A percentile compares a stretch with the other conserved stretches of the same genome.
Evolutionary conservation across 257 asterid species (phyloP).

Genomic region (Nicotiana knightiana): DNA sequence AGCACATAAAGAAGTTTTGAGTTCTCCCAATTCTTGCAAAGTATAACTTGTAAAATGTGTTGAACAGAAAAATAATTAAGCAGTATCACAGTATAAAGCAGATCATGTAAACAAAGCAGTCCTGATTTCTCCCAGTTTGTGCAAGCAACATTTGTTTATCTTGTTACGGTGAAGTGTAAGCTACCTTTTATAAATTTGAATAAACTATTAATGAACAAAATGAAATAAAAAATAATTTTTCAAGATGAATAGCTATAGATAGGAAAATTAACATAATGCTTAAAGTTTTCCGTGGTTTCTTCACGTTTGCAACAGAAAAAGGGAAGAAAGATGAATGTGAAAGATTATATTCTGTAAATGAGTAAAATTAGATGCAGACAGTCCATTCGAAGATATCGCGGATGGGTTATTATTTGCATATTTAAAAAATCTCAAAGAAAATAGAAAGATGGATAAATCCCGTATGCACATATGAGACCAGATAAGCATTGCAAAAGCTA

Average conservation of each 20-base stretch:
- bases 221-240: not conserved
- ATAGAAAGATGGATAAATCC: conserved; percentile 12
- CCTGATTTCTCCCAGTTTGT: not conserved
- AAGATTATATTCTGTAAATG: not conserved
- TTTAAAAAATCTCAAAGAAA: not conserved
- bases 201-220: not conserved
- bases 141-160: not conserved
- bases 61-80: not conserved
- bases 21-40: conserved; percentile 2
- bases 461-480: not conserved
- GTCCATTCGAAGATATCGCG: not conserved
- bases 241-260: not conserved
- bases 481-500: conserved; percentile 13
- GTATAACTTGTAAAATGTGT: conserved; percentile 2
- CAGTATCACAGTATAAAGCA: not conserved
- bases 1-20: not conserved
- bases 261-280: not conserved
- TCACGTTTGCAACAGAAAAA: not conserved
- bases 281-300: not conserved
- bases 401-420: not conserved
- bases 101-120: not conserved
- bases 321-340: not conserved
- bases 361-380: not conserved
- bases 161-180: not conserved
- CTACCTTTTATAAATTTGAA: not conserved